These are phyloP conservation scores for Colletotrichum tanaceti DNA, from an alignment of 2,329 filamentous ascomycete species.

Conservation along the genomic window DNA sequence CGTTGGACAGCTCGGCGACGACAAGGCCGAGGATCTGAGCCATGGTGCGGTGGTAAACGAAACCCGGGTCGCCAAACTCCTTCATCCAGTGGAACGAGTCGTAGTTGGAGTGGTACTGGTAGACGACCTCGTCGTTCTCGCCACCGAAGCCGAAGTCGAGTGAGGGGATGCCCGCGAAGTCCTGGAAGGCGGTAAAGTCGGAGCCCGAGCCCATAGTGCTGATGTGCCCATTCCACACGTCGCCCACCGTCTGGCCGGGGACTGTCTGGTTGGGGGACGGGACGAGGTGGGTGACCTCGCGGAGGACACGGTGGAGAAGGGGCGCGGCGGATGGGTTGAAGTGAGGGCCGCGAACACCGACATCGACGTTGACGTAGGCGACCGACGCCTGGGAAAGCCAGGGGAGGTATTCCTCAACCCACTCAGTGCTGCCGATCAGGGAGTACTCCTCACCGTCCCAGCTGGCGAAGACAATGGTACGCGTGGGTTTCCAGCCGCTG, in stretches of 20 bases:
- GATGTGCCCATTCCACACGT: slow-evolving; percentile 73
- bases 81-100: slow-evolving; percentile 93
- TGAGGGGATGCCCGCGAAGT: slow-evolving; percentile 74
- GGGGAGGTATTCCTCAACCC: slow-evolving; percentile 89
- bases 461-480: slow-evolving; percentile 90
- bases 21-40: slow-evolving; percentile 74
- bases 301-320: slow-evolving; percentile 78
- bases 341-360: slow-evolving; percentile 73
- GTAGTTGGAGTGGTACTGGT: slow-evolving; percentile 92
- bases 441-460: slow-evolving; percentile 90
- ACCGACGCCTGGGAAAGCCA: slow-evolving; percentile 81
- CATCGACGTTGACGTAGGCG: slow-evolving; percentile 88
- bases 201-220: slow-evolving; percentile 77
- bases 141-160: slow-evolving; percentile 71
- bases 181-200: slow-evolving; percentile 81
- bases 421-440: slow-evolving; percentile 87
- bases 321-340: slow-evolving; percentile 78
- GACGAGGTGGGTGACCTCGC: slow-evolving; percentile 72
- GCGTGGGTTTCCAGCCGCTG: slow-evolving; percentile 70
- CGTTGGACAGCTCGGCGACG: slow-evolving; percentile 70
- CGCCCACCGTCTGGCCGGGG: slow-evolving; percentile 74
- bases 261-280: slow-evolving; percentile 83
- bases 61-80: slow-evolving; percentile 77
- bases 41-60: slow-evolving; percentile 74
- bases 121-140: slow-evolving; percentile 64